These are phyloP conservation scores for Ailanthus altissimus DNA, from an alignment of 345 rosid genomes.

Conservation along the genomic window DNA sequence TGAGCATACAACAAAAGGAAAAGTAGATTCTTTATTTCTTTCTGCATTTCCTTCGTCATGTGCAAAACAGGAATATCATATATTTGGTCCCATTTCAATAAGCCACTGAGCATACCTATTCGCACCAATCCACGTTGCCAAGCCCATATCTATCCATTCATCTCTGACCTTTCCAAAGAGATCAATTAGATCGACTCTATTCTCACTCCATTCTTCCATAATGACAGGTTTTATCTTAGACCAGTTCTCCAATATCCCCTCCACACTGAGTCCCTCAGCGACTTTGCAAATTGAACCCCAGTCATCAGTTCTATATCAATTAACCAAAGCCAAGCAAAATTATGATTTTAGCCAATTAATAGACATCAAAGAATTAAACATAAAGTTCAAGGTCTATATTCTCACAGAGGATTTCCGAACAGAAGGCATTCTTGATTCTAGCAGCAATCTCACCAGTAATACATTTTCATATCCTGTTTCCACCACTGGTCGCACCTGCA, in stretches of 20 bases:
- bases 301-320: conserved; percentile 22
- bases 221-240: conserved; percentile 72
- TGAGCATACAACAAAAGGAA: too few relatives aligned
- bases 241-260: conserved; percentile 75
- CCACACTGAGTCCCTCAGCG: conserved; percentile 69
- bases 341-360: conserved; percentile 15
- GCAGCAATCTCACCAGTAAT: conserved; percentile 71
- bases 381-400: conserved; percentile 5
- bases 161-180: conserved; percentile 90
- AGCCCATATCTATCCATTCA: conserved; percentile 79
- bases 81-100: conserved; percentile 1
- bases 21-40: too few relatives aligned
- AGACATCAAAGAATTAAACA: conserved; percentile 4
- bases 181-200: conserved; percentile 60
- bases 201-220: conserved; percentile 82
- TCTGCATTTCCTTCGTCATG: neutral
- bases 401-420: conserved; percentile 78
- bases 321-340: neutral
- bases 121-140: conserved; percentile 89
- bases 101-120: conserved; percentile 55
- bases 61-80: neutral
- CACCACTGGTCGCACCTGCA: conserved; percentile 90
- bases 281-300: conserved; percentile 49
- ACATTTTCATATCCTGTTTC: conserved; percentile 92
- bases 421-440: conserved; percentile 70